Evolutionary conservation across 257 asterid genomes (phyloP).

Genomic region (Petrea volubilis): DNA sequence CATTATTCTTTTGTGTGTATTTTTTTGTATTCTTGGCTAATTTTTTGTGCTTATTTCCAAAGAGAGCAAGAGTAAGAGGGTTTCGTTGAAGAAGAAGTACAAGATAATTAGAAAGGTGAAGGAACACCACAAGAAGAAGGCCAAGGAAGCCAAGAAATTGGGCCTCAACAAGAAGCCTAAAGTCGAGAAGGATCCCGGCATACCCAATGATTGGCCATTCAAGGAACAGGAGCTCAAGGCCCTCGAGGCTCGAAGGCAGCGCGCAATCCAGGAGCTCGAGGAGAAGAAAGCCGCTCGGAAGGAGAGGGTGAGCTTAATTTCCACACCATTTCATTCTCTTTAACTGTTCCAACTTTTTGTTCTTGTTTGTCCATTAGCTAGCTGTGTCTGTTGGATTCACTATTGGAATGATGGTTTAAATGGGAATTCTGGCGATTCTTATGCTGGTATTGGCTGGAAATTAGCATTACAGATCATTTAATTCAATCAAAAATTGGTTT

Average conservation of each 20-base stretch:
- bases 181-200: conserved; percentile 88
- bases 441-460: too few relatives aligned
- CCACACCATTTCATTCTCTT: neutral
- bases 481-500: too few relatives aligned
- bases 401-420: too few relatives aligned
- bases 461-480: too few relatives aligned
- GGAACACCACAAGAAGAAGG: conserved; percentile 93
- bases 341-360: neutral
- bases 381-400: neutral
- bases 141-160: conserved; percentile 78
- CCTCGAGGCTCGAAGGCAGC: conserved; percentile 79
- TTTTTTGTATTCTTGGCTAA: neutral
- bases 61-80: conserved; percentile 98
- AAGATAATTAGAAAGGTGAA: conserved; percentile 80
- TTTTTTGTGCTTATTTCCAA: neutral
- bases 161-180: conserved; percentile 59
- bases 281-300: conserved; percentile 91
- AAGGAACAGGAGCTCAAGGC: conserved; percentile 93
- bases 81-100: conserved; percentile 76
- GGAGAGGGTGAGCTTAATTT: conserved; percentile 62
- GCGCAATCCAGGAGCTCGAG: conserved; percentile 69
- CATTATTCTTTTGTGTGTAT: neutral
- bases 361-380: neutral
- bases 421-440: too few relatives aligned
- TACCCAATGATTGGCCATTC: conserved; percentile 95